phyloP scores from a whole-genome alignment of 345 rosid genomes.

The Populus ilicifolia region DNA sequence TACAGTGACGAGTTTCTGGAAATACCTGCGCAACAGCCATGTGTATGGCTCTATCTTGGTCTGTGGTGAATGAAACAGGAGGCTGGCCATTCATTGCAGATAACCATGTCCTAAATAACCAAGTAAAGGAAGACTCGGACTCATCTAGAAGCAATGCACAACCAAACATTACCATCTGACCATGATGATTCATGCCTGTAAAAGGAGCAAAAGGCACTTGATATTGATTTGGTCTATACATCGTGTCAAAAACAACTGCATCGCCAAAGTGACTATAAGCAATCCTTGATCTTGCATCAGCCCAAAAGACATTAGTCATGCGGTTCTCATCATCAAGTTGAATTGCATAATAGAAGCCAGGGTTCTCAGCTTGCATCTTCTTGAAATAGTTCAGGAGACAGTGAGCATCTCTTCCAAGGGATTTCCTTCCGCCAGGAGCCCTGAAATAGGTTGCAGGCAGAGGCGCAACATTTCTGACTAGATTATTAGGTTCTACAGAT shows the following conservation, averaged over 20 bases:
- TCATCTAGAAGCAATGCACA: conserved; percentile 67
- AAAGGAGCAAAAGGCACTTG: conserved; percentile 69
- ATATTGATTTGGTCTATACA: conserved; percentile 66
- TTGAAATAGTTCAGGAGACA: conserved; percentile 56
- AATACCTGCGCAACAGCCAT: conserved; percentile 52
- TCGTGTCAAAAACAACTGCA: conserved; percentile 60
- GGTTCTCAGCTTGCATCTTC: conserved; percentile 63
- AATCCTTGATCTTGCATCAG: conserved; percentile 66
- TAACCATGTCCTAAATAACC: conserved; percentile 59
- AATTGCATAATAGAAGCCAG: conserved; percentile 64
- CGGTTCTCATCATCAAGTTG: conserved; percentile 60
- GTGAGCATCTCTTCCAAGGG: conserved; percentile 59
- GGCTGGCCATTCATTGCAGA: conserved; percentile 54
- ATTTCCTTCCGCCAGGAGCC: conserved; percentile 40
- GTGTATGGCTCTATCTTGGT: conserved; percentile 71
- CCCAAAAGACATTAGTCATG: conserved; percentile 72
- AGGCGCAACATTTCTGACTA: conserved; percentile 28
- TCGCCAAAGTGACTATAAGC: conserved; percentile 62
- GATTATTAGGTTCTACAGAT: conserved; percentile 31
- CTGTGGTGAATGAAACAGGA: conserved; percentile 61
- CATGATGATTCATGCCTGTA: conserved; percentile 65
- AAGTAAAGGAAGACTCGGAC: conserved; percentile 60
- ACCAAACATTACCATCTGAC: conserved; percentile 61
- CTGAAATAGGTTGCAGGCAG: conserved; percentile 25
- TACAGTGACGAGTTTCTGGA: conserved; percentile 60